Percentiles rank a stretch among this genome's conserved stretches.
phyloP scores from a whole-genome alignment of 1,284 basidiomycete genomes.

The Cryptococcus wingfieldii region DNA sequence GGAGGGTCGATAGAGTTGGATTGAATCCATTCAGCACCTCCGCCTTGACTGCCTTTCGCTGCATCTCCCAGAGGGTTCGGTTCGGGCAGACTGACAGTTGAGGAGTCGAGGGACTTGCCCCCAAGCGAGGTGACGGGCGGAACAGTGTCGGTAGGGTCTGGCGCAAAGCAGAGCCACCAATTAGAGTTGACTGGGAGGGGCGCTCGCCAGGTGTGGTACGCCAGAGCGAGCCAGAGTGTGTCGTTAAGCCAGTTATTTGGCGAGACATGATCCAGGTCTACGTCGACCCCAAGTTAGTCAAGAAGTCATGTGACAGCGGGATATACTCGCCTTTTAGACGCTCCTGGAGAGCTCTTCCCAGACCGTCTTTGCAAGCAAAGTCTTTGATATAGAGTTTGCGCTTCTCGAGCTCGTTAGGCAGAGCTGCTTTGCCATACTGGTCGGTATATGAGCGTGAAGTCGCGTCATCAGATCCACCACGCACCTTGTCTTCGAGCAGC shows the following conservation, averaged over 20 bases:
- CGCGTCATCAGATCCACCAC: background rate
- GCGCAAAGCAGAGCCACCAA: conserved; percentile 88
- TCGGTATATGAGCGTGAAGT: conserved; percentile 11
- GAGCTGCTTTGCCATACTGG: conserved; percentile 55
- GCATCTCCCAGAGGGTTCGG: conserved; percentile 22
- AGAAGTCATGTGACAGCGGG: background rate
- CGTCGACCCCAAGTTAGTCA: background rate
- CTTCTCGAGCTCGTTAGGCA: conserved; percentile 58
- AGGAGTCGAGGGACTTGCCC: background rate
- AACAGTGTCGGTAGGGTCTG: conserved; percentile 52
- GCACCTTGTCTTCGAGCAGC: conserved; percentile 69
- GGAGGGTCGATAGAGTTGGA: conserved; percentile 37
- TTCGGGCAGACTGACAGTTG: conserved; percentile 13
- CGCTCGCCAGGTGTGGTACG: conserved; percentile 84
- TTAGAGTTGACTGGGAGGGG: conserved; percentile 90
- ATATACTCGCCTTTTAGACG: conserved; percentile 62
- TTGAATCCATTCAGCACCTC: conserved; percentile 53
- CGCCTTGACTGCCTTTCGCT: conserved; percentile 27
- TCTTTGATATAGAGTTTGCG: conserved; percentile 65
- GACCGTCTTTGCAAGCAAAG: conserved; percentile 60
- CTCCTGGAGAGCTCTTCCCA: conserved; percentile 71
- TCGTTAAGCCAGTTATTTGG: conserved; percentile 95
- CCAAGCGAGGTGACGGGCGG: conserved; percentile 4
- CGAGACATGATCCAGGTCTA: conserved; percentile 79
- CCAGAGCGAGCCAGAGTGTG: conserved; percentile 85